phyloP scores from a whole-genome alignment of 371 early-diverging fungal species.

The Rhizomucor pusillus region DNA sequence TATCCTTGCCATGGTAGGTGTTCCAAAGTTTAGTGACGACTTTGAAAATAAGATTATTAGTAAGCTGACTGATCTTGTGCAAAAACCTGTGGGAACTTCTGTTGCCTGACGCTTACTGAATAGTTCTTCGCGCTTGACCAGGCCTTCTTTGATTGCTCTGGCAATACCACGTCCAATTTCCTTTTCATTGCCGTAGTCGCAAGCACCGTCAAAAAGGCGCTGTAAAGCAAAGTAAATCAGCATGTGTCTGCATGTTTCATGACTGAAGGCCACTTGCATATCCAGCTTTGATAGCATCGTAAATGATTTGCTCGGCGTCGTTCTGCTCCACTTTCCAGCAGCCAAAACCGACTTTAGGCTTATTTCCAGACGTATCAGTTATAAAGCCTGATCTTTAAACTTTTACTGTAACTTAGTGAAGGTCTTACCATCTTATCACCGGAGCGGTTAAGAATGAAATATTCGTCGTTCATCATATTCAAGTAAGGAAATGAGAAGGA shows the following conservation, averaged over 20 bases:
- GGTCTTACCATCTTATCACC: too few species aligned
- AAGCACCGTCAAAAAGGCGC: slow-evolving; percentile 31
- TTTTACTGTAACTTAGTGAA: too few species aligned
- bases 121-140: slow-evolving; percentile 52
- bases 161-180: slow-evolving; percentile 60
- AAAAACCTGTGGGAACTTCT: neutral
- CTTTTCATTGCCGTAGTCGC: slow-evolving; percentile 59
- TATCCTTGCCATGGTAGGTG: slow-evolving; percentile 42
- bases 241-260: neutral
- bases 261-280: slow-evolving; percentile 12
- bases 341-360: slow-evolving; percentile 35
- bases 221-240: neutral
- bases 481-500: too few species aligned
- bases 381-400: too few species aligned
- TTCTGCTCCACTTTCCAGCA: slow-evolving; percentile 26
- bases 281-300: slow-evolving; percentile 37
- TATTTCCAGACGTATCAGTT: too few species aligned
- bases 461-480: too few species aligned
- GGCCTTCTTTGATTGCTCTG: slow-evolving; percentile 42
- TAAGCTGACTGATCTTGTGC: slow-evolving; percentile 8
- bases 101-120: slow-evolving; percentile 17
- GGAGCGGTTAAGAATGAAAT: too few species aligned
- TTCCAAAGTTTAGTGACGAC: slow-evolving; percentile 75
- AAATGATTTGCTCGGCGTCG: slow-evolving; percentile 23
- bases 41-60: slow-evolving; percentile 17